Evolutionary conservation across 2,329 filamentous ascomycete species (phyloP), one percentile per base, ranked within the genome.

Genomic region (Ophiocordyceps camponoti-floridani): DNA sequence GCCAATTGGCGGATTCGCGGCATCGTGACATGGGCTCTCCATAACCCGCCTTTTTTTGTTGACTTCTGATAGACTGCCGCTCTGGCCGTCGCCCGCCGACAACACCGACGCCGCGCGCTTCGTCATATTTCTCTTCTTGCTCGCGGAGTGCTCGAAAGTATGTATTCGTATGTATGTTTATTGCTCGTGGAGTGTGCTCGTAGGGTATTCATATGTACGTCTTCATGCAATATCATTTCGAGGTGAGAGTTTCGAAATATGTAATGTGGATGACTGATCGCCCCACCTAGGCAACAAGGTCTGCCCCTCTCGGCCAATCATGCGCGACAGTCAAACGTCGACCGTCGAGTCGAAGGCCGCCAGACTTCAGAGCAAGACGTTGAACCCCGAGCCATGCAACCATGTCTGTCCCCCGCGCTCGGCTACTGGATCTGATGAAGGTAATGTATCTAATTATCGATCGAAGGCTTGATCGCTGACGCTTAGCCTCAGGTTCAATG

Each of bases 361-460:
- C 28, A 23, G 23, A 37, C 33, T 16, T n/a, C 33, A 16, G n/a
- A 16, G 10, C 35, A 38, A 38, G 35, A 23, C 23, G 45, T 47
- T 52, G 47, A 33, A 50, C 47, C 46, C 5, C 49, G 53, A 52
- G 52, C 43, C 45, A 61, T 58, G 58, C 54, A 60, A 75, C 67
- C 54, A 78, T 80, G 70, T 71, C 72, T 60, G 72, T 80, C 51
- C 67, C 76, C 60, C 75, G 75, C 47, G 67, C 75, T 48, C 68
- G 77, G 57, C 52, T 81, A 50, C 57, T 81, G 51, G 82, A 86
- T 58, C 73, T 94, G 50, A 75, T 89, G 69, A 87, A 86, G 80
- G 87, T 85, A 63, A 41, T 53, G n/a, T 13, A 16, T 16, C 27
- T 30, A 9, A 2, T 3, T 27, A 10, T 11, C 1, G 13, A 41